Evolutionary conservation across 371 early-diverging fungal species (phyloP), one percentile per base, ranked within the genome.

Genomic region (Rhizopus sp.): DNA sequence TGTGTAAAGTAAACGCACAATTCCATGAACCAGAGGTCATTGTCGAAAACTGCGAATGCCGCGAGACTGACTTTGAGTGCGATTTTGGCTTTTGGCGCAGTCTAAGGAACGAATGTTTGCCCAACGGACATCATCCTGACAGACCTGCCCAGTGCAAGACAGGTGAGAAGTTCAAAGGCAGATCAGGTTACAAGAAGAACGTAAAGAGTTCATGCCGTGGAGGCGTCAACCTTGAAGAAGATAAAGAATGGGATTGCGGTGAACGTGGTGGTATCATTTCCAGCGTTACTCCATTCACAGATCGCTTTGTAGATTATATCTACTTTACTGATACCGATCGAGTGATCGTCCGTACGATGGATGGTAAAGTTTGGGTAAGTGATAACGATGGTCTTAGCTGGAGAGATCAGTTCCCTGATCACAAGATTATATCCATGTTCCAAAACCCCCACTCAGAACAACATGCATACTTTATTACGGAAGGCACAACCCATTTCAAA

Each of bases 81-180:
- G 92, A 87, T 23, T 80, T 83, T 72, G 87, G 87, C n/a, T 93
- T 87, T 63, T 91, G 88, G 85, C 80, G 81, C 16, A 80, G 88
- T 44, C 77, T 75, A 1, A 57, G 78, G 8, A 87, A 88, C 41
- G 69, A 81, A 44, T 93, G 92, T 45, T 67, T 68, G 2, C 72
- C 78, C n/a, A 76, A 79, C 49, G 91, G 87, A 2, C 78, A 76
- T 16, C 90, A 90, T 57, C 88, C 88, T 7, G 80, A 86, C 34
- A 79, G 85, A 57, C 92, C 93, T 0, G 57, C 62, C 3, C 68
- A 69, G 10, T 93, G 93, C 61, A 62, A 70, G 8, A 59, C 68
- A 2, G 82, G 81, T 10, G 61, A 64, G 2, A 78, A 70, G 5
- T 91, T 89, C 53, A 64, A 49, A 55, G 86, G 88, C 37, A 71